Conservation (phyloP, 805 yeast species). For the Yarrowia deformans region DNA sequence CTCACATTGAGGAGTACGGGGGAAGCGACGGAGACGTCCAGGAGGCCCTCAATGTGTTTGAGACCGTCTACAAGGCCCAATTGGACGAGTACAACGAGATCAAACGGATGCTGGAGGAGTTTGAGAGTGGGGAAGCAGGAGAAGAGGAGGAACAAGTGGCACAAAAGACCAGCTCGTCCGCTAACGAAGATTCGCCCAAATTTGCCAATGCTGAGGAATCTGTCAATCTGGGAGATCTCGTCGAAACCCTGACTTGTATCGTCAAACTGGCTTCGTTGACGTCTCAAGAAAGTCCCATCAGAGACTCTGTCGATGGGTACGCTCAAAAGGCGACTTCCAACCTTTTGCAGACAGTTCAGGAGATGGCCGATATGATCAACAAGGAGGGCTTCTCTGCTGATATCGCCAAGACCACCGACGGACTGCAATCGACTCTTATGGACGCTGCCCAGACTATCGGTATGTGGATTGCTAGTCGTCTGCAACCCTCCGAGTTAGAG, state of each 20-base stretch:
- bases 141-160: background rate
- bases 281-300: background rate
- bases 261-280: slow-evolving; percentile 22
- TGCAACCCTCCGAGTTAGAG: background rate
- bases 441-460: slow-evolving; percentile 28
- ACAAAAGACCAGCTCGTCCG: too few relatives aligned
- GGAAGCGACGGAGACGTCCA: background rate
- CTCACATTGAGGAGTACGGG: slow-evolving; percentile 44
- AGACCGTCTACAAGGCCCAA: slow-evolving; percentile 41
- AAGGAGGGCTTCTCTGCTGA: slow-evolving; percentile 24
- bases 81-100: slow-evolving; percentile 27
- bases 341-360: background rate
- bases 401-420: slow-evolving; percentile 4
- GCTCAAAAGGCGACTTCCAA: background rate
- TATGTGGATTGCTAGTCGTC: slow-evolving; percentile 1
- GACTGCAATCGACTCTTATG: slow-evolving; percentile 4
- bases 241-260: slow-evolving; percentile 4
- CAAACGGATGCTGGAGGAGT: slow-evolving; percentile 16
- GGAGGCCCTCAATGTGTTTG: slow-evolving; percentile 42
- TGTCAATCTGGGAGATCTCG: background rate
- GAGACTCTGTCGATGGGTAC: background rate
- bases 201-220: slow-evolving; percentile 20
- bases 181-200: background rate
- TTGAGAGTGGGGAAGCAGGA: background rate
- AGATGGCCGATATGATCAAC: background rate